Evolutionary conservation across 2,329 filamentous ascomycete species (phyloP), one percentile per base, ranked within the genome.

Genomic region (Sphaerostilbella broomeana): DNA sequence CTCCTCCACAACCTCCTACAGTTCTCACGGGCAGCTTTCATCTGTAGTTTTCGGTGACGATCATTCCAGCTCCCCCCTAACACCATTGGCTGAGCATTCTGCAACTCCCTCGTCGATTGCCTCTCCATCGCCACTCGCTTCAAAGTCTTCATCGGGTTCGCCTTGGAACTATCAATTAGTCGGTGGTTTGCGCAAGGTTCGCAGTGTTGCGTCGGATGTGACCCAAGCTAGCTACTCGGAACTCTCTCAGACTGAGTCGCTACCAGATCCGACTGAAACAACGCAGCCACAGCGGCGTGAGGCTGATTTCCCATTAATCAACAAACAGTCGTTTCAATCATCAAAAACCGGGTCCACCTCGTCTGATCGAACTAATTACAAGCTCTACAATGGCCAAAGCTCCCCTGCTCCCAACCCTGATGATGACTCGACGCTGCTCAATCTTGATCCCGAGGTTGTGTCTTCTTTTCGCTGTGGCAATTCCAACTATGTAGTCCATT

Each of bases 151-250:
- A 29, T 44, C 49, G n/a, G 47, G 53, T 16, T 61, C 70, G 12
- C 65, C 72, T 38, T 74, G 69, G 67, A 74, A 70, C 52, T 71
- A 73, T 50, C 69, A 68, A 47, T 64, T 77, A 55, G 61, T 70
- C 32, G 72, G 74, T 48, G 73, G 73, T 38, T 53, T 77, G 42
- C 73, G 73, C 40, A 73, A 73, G 52, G 71, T 77, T 22, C 53
- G 47, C 17, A 52, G 51, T 27, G 53, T 37, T 20, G 28, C 40
- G 6, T 38, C 42, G 8, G 34, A 28, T 11, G 19, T 24, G n/a
- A 27, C 26, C 7, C 32, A 44, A 5, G 11, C 20, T 9, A 27
- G 31, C 8, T 15, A 21, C 3, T 10, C n/a, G 7, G 24, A 21
- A 6, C 22, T n/a, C 26, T 22, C 22, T 5, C 12, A 10, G 12